These are phyloP conservation scores for Heliocybe sulcata DNA, from an alignment of 1,284 basidiomycete species.

Conservation along the genomic window DNA sequence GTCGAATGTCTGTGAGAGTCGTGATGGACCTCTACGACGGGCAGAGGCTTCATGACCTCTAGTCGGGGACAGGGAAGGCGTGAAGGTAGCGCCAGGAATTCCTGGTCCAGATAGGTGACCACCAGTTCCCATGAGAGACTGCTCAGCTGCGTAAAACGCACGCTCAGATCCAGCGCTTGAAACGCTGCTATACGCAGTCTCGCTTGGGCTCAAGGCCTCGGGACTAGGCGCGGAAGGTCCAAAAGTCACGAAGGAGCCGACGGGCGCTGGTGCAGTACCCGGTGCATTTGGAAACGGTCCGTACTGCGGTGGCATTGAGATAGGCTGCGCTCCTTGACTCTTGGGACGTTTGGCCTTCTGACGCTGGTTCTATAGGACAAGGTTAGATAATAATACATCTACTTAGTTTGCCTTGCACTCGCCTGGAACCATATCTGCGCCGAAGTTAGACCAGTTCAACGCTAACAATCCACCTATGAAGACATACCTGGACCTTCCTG, in stretches of 20 bases:
- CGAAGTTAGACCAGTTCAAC: constrained; percentile 11
- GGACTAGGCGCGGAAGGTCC: not conserved
- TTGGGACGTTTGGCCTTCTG: constrained; percentile 73
- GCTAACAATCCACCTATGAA: constrained; percentile 2
- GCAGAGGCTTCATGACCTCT: not conserved
- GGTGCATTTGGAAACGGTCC: constrained; percentile 46
- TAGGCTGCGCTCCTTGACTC: constrained; percentile 29
- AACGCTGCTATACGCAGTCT: constrained; percentile 12
- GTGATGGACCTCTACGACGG: not conserved
- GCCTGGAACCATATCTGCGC: constrained; percentile 82
- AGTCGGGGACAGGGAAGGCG: constrained; percentile 7
- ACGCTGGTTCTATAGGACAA: constrained; percentile 56
- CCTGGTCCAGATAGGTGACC: constrained; percentile 50
- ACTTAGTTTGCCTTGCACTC: constrained; percentile 18
- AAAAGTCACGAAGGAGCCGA: constrained; percentile 12
- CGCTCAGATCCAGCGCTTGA: constrained; percentile 4
- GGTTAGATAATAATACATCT: constrained; percentile 14
- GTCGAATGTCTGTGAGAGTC: not conserved
- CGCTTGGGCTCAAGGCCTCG: not conserved
- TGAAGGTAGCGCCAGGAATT: constrained; percentile 38
- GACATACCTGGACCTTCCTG: constrained; percentile 76
- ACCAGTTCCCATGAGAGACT: not conserved
- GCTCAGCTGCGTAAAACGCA: constrained; percentile 3
- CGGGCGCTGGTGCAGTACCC: constrained; percentile 4
- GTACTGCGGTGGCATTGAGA: constrained; percentile 49